These are phyloP conservation scores for Pythium pyrilobum DNA, from an alignment of 352 stramenopile genomes.

Conservation along the genomic window DNA sequence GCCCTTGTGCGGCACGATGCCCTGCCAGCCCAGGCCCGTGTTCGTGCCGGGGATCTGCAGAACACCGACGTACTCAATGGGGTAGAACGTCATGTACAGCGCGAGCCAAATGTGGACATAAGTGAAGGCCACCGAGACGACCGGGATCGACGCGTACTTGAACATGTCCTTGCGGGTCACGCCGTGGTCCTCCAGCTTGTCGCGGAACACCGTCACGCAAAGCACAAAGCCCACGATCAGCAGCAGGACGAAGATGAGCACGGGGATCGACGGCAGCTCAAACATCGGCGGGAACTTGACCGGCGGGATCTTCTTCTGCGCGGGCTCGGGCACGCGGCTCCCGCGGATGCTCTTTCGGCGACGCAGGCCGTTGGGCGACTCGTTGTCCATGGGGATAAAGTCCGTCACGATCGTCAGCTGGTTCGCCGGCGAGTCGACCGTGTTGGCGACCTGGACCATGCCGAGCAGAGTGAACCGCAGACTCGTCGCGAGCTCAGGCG, in stretches of 20 bases:
- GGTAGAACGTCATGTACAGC: slow-evolving; percentile 98
- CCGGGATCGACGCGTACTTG: slow-evolving; percentile 79
- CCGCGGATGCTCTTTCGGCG: not conserved
- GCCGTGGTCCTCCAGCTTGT: slow-evolving; percentile 38
- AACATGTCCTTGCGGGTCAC: slow-evolving; percentile 63
- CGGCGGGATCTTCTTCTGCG: slow-evolving; percentile 27
- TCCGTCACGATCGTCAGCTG: slow-evolving; percentile 73
- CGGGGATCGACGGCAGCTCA: slow-evolving; percentile 58
- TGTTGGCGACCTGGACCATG: slow-evolving; percentile 77
- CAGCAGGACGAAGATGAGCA: slow-evolving; percentile 41
- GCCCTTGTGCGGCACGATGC: slow-evolving; percentile 96
- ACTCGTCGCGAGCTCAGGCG: slow-evolving; percentile 61
- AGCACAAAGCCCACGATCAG: slow-evolving; percentile 50
- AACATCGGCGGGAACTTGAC: slow-evolving; percentile 83
- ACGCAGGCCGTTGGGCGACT: slow-evolving; percentile 11
- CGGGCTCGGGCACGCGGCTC: not conserved
- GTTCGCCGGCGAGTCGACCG: slow-evolving; percentile 31
- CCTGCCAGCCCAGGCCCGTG: slow-evolving; percentile 95
- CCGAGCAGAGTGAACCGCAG: slow-evolving; percentile 82
- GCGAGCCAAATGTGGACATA: slow-evolving; percentile 96
- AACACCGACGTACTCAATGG: slow-evolving; percentile 90
- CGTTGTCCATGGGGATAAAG: slow-evolving; percentile 48
- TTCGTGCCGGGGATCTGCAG: slow-evolving; percentile 84
- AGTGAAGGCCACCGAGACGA: slow-evolving; percentile 88
- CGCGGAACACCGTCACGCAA: slow-evolving; percentile 74